Conservation (phyloP, 441 rosid species). For the Rhodomyrtus psidioides region DNA sequence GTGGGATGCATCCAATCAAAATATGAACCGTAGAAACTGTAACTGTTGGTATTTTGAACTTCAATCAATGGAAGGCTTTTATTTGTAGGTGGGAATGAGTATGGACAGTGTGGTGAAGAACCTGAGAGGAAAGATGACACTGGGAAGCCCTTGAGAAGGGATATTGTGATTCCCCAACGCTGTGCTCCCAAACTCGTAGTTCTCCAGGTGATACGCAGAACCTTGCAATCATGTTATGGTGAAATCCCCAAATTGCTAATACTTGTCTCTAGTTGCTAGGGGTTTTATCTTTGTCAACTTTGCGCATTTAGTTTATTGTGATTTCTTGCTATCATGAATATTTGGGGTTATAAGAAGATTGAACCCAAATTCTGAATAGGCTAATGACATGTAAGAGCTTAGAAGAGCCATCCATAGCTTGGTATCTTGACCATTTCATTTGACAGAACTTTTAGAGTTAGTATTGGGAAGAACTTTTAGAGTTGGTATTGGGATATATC, state of each 20-base stretch:
- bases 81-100: slow-evolving; percentile 86
- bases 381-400: background rate
- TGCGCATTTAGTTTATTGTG: background rate
- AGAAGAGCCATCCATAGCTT: background rate
- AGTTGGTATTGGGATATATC: background rate
- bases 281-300: background rate
- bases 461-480: background rate
- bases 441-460: background rate
- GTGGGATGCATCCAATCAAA: background rate
- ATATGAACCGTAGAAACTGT: background rate
- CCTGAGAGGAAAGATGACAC: slow-evolving; percentile 81
- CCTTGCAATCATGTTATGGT: background rate
- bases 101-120: slow-evolving; percentile 99
- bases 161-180: slow-evolving; percentile 87
- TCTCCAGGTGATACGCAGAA: slow-evolving; percentile 54
- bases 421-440: background rate
- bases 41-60: background rate
- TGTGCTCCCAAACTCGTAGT: slow-evolving; percentile 89
- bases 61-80: background rate
- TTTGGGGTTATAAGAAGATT: background rate
- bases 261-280: background rate
- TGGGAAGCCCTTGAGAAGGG: slow-evolving; percentile 78
- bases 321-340: background rate
- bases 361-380: background rate
- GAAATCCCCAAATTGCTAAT: background rate